A percentile compares a stretch with the other conserved stretches of the same genome.
Conservation (phyloP, 2,329 filamentous ascomycete species). For the Cyphellophora europaea region DNA sequence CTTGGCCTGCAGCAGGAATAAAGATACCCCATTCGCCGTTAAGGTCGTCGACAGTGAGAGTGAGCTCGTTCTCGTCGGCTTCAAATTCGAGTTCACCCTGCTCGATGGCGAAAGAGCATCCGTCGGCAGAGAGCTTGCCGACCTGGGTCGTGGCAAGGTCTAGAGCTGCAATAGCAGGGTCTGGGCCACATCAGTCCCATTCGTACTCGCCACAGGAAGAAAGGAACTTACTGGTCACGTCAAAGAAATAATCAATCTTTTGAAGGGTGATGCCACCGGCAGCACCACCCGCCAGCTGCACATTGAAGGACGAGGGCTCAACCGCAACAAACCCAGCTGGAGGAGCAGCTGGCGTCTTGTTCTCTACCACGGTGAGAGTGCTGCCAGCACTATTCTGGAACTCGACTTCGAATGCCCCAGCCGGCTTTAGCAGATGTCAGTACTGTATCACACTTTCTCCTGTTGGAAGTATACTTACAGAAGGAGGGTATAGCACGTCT, state of each 20-base stretch:
- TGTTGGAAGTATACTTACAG: background rate
- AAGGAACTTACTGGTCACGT: background rate
- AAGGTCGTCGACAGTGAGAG: background rate
- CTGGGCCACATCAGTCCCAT: background rate
- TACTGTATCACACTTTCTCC: background rate
- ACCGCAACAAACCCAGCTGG: background rate
- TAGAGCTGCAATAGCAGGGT: background rate
- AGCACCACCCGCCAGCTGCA: background rate
- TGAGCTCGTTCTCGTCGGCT: background rate
- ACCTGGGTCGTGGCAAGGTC: background rate
- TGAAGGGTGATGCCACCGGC: background rate
- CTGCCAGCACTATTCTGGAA: background rate
- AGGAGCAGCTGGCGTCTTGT: background rate
- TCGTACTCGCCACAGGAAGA: background rate
- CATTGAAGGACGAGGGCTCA: background rate
- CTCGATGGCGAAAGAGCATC: background rate
- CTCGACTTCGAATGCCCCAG: background rate
- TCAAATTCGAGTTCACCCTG: background rate
- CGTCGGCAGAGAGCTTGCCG: background rate
- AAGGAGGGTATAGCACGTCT: background rate
- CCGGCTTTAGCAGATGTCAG: background rate
- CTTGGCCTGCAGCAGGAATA: background rate
- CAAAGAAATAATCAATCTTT: conserved; percentile 1
- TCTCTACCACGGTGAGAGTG: background rate
- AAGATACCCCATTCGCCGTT: background rate